A percentile compares a stretch with the other conserved stretches of the same genome.
Evolutionary conservation across 306 rosid genomes (phyloP).

Genomic region (Myrica gale): DNA sequence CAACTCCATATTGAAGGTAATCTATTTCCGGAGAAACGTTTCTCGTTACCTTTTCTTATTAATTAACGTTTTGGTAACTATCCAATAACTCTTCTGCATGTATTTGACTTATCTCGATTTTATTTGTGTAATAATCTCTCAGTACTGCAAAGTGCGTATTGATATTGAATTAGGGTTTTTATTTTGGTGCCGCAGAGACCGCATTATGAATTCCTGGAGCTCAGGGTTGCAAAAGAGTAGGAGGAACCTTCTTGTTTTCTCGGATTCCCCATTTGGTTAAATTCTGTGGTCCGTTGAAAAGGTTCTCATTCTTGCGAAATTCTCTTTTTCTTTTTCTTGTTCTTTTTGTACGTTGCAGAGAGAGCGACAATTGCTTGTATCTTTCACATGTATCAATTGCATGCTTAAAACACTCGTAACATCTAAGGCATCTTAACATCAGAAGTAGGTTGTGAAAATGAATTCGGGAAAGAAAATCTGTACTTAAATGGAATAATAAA

Average conservation of each 20-base stretch:
- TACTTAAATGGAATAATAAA: neutral
- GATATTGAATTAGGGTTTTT: conserved; percentile 55
- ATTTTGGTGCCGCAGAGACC: conserved; percentile 34
- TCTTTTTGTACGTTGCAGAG: conserved; percentile 4
- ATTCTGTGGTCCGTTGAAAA: conserved; percentile 16
- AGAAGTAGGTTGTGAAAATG: neutral
- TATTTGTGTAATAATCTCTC: neutral
- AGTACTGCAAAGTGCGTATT: neutral
- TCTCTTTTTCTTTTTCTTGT: conserved; percentile 21
- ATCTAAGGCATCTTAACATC: neutral
- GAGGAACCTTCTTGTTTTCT: conserved; percentile 42
- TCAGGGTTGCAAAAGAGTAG: conserved; percentile 40
- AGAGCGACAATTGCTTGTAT: neutral
- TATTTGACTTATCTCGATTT: conserved; percentile 23
- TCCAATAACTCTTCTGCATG: conserved; percentile 13
- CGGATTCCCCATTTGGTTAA: conserved; percentile 41
- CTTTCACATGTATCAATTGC: neutral
- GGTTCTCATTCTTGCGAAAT: conserved; percentile 26
- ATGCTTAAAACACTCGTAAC: neutral
- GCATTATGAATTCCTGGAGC: conserved; percentile 54
- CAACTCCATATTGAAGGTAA: conserved; percentile 40
- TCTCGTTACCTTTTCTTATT: neutral
- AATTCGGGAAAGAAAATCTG: neutral
- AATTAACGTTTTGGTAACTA: conserved; percentile 14
- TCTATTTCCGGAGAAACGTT: neutral